These are phyloP conservation scores for Phlebopus sp. DNA, from an alignment of 1,284 basidiomycete genomes.

Conservation along the genomic window DNA sequence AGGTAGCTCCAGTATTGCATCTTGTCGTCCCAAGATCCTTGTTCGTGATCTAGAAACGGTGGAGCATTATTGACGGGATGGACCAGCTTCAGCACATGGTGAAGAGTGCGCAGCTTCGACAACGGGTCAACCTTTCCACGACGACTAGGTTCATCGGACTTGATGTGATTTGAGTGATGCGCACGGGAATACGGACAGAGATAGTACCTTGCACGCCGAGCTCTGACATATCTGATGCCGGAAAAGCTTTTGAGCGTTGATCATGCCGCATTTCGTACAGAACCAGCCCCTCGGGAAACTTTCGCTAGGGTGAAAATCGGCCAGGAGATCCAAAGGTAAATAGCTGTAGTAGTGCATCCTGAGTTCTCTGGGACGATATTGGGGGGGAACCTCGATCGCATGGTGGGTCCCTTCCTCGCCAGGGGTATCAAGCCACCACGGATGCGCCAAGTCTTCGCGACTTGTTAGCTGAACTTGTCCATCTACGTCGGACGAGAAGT, in stretches of 20 bases:
- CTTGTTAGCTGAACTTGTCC: not conserved
- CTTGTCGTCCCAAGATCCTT: conserved; percentile 24
- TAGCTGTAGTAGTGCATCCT: conserved; percentile 29
- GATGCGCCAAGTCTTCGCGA: conserved; percentile 7
- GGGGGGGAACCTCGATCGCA: not conserved
- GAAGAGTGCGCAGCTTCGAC: conserved; percentile 29
- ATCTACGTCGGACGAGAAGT: not conserved
- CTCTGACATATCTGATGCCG: conserved; percentile 38
- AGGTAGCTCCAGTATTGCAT: conserved; percentile 32
- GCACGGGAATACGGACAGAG: conserved; percentile 1
- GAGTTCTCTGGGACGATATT: conserved; percentile 20
- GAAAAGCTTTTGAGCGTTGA: conserved; percentile 38
- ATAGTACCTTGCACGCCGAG: conserved; percentile 30
- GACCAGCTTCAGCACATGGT: conserved; percentile 23
- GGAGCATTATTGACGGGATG: conserved; percentile 30
- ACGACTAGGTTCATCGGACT: conserved; percentile 12
- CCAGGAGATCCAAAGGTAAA: conserved; percentile 35
- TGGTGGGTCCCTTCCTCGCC: not conserved
- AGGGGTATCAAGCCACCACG: conserved; percentile 26
- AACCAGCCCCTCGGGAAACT: conserved; percentile 38
- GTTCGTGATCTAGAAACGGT: conserved; percentile 14
- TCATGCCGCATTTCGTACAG: conserved; percentile 35
- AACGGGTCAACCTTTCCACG: conserved; percentile 20
- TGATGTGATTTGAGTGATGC: conserved; percentile 14
- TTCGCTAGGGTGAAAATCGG: conserved; percentile 25